These are phyloP conservation scores for Leishmania lainsoni DNA, from an alignment of 208 protist genomes.

Conservation along the genomic window DNA sequence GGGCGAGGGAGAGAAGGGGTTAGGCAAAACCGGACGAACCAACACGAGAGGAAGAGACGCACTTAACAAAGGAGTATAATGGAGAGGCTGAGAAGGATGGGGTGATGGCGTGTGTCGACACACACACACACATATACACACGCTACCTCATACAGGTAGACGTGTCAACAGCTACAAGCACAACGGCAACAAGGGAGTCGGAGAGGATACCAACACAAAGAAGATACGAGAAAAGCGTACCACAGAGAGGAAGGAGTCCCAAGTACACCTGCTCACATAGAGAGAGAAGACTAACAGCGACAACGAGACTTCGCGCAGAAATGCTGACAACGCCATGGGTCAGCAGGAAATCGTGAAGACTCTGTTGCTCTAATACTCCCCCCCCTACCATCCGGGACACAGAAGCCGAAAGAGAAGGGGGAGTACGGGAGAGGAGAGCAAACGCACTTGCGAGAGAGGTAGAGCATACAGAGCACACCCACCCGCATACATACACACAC, in stretches of 20 bases:
- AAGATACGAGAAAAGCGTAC: neutral
- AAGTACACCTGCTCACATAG: neutral
- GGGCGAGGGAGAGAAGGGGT: neutral
- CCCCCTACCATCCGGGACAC: neutral
- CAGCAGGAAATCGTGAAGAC: slow-evolving; percentile 3
- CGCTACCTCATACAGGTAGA: neutral
- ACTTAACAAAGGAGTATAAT: neutral
- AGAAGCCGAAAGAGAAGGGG: neutral
- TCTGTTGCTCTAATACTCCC: neutral
- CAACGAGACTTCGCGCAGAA: neutral
- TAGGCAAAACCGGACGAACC: neutral
- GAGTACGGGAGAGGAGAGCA: neutral
- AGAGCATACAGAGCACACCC: neutral
- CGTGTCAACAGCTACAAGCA: neutral
- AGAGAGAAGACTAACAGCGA: neutral
- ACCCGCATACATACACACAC: slow-evolving; percentile 3
- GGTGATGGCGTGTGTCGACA: neutral
- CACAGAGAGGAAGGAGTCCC: neutral
- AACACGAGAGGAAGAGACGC: neutral
- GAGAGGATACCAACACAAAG: neutral
- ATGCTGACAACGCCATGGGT: neutral
- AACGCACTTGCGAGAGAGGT: neutral
- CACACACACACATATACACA: slow-evolving; percentile 2
- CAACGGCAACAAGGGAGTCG: neutral
- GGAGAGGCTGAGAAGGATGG: neutral